Percentiles rank a stretch among this genome's conserved stretches.
Evolutionary conservation across 306 rosid species (phyloP).

Genomic region (Quercus engelmannii): DNA sequence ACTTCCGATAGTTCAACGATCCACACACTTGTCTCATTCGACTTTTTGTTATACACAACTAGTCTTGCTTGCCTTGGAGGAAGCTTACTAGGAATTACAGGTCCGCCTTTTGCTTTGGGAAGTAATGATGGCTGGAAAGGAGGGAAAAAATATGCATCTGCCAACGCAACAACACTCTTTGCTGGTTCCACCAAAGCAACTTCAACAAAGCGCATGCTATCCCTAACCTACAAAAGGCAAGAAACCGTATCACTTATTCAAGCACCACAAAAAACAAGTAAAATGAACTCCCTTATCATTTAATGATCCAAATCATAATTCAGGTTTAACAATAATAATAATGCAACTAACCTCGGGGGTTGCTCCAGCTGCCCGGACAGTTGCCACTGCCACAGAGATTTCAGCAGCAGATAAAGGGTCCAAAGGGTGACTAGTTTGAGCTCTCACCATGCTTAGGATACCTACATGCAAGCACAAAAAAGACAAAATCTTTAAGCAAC

Average conservation of each 20-base stretch:
- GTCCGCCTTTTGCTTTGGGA: slow-evolving; percentile 72
- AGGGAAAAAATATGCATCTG: slow-evolving; percentile 88
- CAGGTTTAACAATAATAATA: not conserved
- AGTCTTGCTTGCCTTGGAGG: slow-evolving; percentile 79
- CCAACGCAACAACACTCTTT: slow-evolving; percentile 73
- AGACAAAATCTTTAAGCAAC: not conserved
- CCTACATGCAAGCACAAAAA: slow-evolving; percentile 36
- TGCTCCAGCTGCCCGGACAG: slow-evolving; percentile 78
- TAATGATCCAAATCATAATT: slow-evolving; percentile 6
- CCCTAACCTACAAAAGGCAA: slow-evolving; percentile 54
- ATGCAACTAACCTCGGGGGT: slow-evolving; percentile 66
- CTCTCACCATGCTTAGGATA: slow-evolving; percentile 58
- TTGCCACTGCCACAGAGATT: slow-evolving; percentile 78
- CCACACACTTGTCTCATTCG: slow-evolving; percentile 80
- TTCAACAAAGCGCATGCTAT: slow-evolving; percentile 76
- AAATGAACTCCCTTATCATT: not conserved
- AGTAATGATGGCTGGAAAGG: slow-evolving; percentile 84
- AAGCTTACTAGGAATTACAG: slow-evolving; percentile 69
- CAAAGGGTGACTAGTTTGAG: slow-evolving; percentile 74
- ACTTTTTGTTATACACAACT: slow-evolving; percentile 66
- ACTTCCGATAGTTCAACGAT: slow-evolving; percentile 66
- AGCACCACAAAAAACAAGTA: not conserved
- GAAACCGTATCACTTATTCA: slow-evolving; percentile 11
- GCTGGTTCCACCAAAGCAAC: slow-evolving; percentile 70
- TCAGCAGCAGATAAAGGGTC: slow-evolving; percentile 83